Base-by-base conservation (phyloP, 2,329 filamentous ascomycete species). In the Colletotrichum sp. region DNA sequence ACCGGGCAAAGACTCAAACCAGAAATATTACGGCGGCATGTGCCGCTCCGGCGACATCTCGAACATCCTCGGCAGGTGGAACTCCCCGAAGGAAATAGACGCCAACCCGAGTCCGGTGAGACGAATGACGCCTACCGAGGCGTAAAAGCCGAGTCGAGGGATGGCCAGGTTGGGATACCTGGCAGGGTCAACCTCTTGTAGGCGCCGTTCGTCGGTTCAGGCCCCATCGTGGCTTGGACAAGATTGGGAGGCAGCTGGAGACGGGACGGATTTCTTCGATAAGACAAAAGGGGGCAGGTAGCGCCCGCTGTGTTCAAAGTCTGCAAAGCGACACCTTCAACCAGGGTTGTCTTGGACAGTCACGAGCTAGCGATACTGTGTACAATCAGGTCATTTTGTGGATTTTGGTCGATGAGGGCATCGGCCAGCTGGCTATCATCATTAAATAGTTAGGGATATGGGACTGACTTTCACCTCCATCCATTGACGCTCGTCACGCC, bases 21-120 rank as follows among this genome's bases (percentile, higher is more conserved):
- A 64, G 34, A 60, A 68, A 21, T 36, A 26, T 16, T 57, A 24
- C 59, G 63, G 69, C 69, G 34, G 71, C 32, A 32, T 30, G 43
- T 57, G 30, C 70, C 32, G 65, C 64, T 60, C 48, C 34, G 74
- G 70, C 64, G 70, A 63, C 70, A 74, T 67, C 71, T 72, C 65
- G 72, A 78, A 73, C 60, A 55, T 71, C 79, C 77, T 78, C 74
- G 76, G 76, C 76, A 69, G 73, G 72, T 80, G 77, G 78, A 80
- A 80, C 39, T 77, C 76, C 76, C 76, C 76, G 76, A 70, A 74
- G 74, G 76, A 76, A 43, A 65, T 36, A 76, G 59, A 67, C 59
- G 70, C 57, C 70, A 64, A 65, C 64, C 61, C 74, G 74, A 74
- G 70, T 69, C 74, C 48, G 43, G n/a, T 63, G 30, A 28, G 63